Evolutionary conservation across 1,284 basidiomycete genomes (phyloP).

Genomic region (Termitomyces sp.): DNA sequence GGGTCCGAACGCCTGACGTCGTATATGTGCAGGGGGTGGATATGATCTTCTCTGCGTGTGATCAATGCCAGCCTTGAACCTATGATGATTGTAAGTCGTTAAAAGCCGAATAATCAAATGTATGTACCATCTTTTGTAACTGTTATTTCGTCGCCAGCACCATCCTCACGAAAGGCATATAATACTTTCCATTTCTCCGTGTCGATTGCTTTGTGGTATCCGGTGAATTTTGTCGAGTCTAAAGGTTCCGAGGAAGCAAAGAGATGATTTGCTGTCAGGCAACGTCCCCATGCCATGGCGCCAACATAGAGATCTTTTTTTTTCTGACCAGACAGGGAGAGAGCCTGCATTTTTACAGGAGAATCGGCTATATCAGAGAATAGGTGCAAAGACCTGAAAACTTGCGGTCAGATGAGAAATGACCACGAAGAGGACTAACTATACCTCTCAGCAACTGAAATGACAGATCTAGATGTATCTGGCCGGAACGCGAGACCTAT

Average conservation of each 20-base stretch:
- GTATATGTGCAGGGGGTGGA: slow-evolving; percentile 45
- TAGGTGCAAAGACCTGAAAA: slow-evolving; percentile 19
- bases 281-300: slow-evolving; percentile 50
- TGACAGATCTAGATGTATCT: slow-evolving; percentile 20
- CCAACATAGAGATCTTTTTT: slow-evolving; percentile 33
- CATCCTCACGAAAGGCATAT: slow-evolving; percentile 38
- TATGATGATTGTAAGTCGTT: slow-evolving; percentile 12
- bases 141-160: slow-evolving; percentile 50
- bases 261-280: slow-evolving; percentile 32
- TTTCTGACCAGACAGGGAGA: slow-evolving; percentile 6
- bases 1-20: slow-evolving; percentile 37
- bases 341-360: not conserved
- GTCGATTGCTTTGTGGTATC: slow-evolving; percentile 52
- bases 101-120: slow-evolving; percentile 2
- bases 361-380: slow-evolving; percentile 11
- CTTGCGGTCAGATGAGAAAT: not conserved
- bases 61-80: slow-evolving; percentile 42
- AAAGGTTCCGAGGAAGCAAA: slow-evolving; percentile 57
- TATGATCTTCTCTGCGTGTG: slow-evolving; percentile 30
- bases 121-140: slow-evolving; percentile 40
- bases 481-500: slow-evolving; percentile 33
- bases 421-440: not conserved
- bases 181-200: slow-evolving; percentile 19
- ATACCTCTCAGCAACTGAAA: slow-evolving; percentile 34
- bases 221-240: slow-evolving; percentile 23